Evolutionary conservation across 768 basidiomycete species (phyloP).

Genomic region (Phanerochaete sordida): DNA sequence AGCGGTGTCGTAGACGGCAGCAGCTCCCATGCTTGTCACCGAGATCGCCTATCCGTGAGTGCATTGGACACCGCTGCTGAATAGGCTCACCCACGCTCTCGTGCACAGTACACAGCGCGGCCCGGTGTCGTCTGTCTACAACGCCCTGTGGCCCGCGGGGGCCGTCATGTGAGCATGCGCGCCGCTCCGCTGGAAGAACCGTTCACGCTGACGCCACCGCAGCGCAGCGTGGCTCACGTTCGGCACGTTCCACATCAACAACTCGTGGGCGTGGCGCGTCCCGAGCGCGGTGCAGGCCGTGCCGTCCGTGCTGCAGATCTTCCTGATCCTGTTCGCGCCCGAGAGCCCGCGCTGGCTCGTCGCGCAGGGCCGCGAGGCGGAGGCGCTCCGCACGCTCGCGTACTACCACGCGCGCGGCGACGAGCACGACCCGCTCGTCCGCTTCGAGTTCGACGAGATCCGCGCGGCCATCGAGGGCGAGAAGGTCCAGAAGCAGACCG

Average conservation of each 20-base stretch:
- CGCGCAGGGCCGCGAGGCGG: conserved; percentile 64
- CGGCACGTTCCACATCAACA: conserved; percentile 70
- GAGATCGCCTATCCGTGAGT: conserved; percentile 73
- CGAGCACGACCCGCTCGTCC: conserved; percentile 61
- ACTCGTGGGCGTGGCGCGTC: conserved; percentile 79
- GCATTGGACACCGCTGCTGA: not conserved
- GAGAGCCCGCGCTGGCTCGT: conserved; percentile 85
- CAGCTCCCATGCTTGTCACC: conserved; percentile 80
- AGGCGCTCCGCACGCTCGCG: conserved; percentile 66
- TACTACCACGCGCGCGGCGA: conserved; percentile 84
- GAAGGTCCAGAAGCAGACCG: conserved; percentile 49
- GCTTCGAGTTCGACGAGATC: conserved; percentile 78
- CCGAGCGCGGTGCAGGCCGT: conserved; percentile 73
- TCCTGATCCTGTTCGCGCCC: conserved; percentile 64
- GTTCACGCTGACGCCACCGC: not conserved
- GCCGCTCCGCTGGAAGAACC: not conserved
- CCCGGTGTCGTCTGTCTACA: conserved; percentile 72
- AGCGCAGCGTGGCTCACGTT: conserved; percentile 77
- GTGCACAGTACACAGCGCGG: conserved; percentile 55
- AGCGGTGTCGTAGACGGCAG: conserved; percentile 39
- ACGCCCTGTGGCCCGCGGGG: conserved; percentile 85
- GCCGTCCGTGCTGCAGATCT: conserved; percentile 64
- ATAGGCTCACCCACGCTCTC: not conserved
- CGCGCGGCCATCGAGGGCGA: conserved; percentile 72
- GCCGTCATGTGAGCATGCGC: conserved; percentile 56